Base-by-base conservation (phyloP, 257 asterid genomes). In the Hygrophila difformis region DNA sequence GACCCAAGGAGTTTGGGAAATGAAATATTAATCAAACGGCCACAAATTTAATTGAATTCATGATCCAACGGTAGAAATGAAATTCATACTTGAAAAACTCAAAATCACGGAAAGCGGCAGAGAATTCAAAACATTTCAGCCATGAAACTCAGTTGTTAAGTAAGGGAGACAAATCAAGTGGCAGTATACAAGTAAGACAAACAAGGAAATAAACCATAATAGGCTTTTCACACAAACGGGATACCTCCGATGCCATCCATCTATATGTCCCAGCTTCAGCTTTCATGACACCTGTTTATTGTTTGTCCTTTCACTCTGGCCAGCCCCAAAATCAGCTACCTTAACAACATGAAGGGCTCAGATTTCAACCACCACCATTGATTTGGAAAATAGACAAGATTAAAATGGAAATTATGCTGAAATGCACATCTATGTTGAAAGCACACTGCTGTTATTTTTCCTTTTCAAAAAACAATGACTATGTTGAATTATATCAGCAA, bases 231-330 rank as follows among this genome's bases (percentile, higher is more conserved):
- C 12, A 9, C 37, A 33, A 33, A 9, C 6, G 8, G 37, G n/a
- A 36, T 69, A 91, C 98, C 98, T 91, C 98, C 44, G 98, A 96
- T 40, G 98, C 96, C 98, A 91, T 91, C 98, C 98, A 91, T 59
- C 98, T 69, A 44, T 91, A 91, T 0, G 98, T 91, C 66, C 98
- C 98, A 13, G 98, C 86, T 75, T 91, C 98, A 54, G 98, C 94
- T 7, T 96, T 91, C 98, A 91, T 91, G 39, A 91, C 96, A 48
- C 98, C 98, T 17, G 89, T 73, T n/a, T n/a, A n/a, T n/a, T n/a
- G n/a, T n/a, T 62, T 86, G 94, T 39, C 94, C 78, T 72, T 76
- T 86, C 64, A 91, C 98, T 76, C 98, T 71, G 45, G 98, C 98
- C 55, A 91, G n/a, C 98, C 8, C 98, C 98, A 66, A 91, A 91